Percentiles rank a stretch among this genome's conserved stretches.
phyloP scores from a whole-genome alignment of 306 rosid genomes.

The Cyclanthera cordifolia region DNA sequence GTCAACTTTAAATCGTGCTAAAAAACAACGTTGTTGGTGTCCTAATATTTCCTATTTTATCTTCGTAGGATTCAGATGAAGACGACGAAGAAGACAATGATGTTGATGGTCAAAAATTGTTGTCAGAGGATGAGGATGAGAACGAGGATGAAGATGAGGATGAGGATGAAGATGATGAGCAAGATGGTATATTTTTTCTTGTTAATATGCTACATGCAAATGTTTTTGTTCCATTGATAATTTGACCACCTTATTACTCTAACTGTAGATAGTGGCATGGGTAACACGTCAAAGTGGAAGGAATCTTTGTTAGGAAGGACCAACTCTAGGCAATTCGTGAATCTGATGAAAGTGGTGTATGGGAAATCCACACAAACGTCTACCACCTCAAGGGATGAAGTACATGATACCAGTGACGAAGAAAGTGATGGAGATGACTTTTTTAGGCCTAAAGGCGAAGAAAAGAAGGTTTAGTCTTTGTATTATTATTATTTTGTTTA shows the following conservation, averaged over 20 bases:
- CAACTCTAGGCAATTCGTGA: conserved; percentile 33
- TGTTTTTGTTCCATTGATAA: not conserved
- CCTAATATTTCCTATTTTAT: conserved; percentile 10
- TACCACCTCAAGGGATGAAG: conserved; percentile 22
- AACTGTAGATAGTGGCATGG: conserved; percentile 33
- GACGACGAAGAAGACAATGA: conserved; percentile 28
- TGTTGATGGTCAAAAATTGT: conserved; percentile 15
- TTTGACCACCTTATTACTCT: not conserved
- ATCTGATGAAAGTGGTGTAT: conserved; percentile 81
- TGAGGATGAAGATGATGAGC: conserved; percentile 18
- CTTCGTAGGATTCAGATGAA: conserved; percentile 48
- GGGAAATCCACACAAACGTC: conserved; percentile 40
- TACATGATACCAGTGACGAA: conserved; percentile 41
- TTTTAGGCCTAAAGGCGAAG: conserved; percentile 63
- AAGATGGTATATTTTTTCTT: conserved; percentile 33
- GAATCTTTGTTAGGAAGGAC: conserved; percentile 55
- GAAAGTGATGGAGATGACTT: conserved; percentile 61
- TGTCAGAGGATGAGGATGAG: conserved; percentile 14
- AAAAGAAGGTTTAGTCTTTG: conserved; percentile 50
- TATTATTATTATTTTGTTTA: not conserved
- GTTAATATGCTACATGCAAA: not conserved
- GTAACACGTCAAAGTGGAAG: conserved; percentile 83
- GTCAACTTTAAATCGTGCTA: not conserved
- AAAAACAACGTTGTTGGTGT: not conserved
- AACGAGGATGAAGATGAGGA: conserved; percentile 25